Conservation (phyloP, 768 basidiomycete species). For the Collybiopsis confluens region DNA sequence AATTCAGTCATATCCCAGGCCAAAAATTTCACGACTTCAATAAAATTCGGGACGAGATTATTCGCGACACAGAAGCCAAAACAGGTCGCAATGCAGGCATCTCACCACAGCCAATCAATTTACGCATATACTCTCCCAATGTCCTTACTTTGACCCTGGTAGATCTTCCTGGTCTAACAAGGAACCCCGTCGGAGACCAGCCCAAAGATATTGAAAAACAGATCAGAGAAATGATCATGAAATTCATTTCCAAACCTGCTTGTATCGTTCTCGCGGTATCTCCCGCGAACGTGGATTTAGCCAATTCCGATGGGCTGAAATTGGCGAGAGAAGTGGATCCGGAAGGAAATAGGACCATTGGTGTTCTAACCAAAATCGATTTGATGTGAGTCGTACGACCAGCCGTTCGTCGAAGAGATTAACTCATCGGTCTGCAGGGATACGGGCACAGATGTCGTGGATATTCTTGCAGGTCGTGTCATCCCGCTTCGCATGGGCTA, state of each 20-base stretch:
- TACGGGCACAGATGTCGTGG: constrained; percentile 95
- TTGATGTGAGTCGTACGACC: constrained; percentile 67
- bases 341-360: constrained; percentile 94
- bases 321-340: constrained; percentile 96
- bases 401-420: neutral
- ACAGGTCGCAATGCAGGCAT: constrained; percentile 98
- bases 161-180: constrained; percentile 94
- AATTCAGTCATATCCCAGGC: constrained; percentile 93
- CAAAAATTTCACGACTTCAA: constrained; percentile 98
- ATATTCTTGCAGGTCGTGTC: constrained; percentile 95
- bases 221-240: constrained; percentile 93
- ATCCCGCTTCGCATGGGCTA: constrained; percentile 96
- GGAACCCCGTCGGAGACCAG: constrained; percentile 94
- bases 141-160: constrained; percentile 96
- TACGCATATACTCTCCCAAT: constrained; percentile 95
- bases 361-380: constrained; percentile 97
- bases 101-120: constrained; percentile 94
- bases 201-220: constrained; percentile 97
- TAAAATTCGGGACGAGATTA: constrained; percentile 95
- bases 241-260: constrained; percentile 91
- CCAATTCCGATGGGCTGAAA: constrained; percentile 97
- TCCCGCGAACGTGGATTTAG: constrained; percentile 93
- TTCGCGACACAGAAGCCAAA: constrained; percentile 96
- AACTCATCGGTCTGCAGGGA: constrained; percentile 60
- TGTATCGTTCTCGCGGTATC: constrained; percentile 98